Conservation (phyloP, 768 basidiomycete genomes). For the Leucosporidium creatinivorum region DNA sequence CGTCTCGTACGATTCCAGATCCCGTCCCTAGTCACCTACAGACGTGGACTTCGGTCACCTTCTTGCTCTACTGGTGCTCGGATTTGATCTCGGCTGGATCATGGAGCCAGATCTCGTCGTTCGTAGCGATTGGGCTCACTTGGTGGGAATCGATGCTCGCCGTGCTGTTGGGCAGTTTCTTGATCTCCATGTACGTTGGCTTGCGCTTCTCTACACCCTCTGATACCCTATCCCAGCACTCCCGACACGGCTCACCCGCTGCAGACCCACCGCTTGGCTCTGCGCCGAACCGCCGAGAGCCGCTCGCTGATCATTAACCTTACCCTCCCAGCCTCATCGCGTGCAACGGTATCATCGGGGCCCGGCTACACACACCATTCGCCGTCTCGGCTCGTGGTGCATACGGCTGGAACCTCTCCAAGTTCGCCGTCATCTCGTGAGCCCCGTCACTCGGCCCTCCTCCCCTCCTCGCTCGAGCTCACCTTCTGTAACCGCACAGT, state of each 20-base stretch:
- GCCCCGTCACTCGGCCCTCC: too few relatives aligned
- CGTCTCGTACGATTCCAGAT: too few relatives aligned
- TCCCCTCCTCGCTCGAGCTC: too few relatives aligned
- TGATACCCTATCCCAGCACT: neutral
- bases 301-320: too few relatives aligned
- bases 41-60: too few relatives aligned
- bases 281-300: too few relatives aligned
- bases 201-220: too few relatives aligned
- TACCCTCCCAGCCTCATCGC: neutral
- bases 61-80: neutral
- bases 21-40: too few relatives aligned
- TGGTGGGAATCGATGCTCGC: neutral
- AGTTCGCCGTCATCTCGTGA: slow-evolving; percentile 2
- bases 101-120: neutral
- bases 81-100: neutral
- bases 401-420: slow-evolving; percentile 4
- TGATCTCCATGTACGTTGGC: neutral
- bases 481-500: too few relatives aligned
- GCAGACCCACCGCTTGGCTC: too few relatives aligned
- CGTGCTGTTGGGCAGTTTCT: neutral
- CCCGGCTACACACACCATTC: slow-evolving; percentile 1
- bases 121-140: neutral
- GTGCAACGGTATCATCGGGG: neutral
- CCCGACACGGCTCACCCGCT: too few relatives aligned
- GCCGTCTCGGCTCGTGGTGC: slow-evolving; percentile 1